Percentiles rank a stretch among this genome's conserved stretches.
These are phyloP conservation scores for Coemansia sp. DNA, from an alignment of 192 early-diverging fungal genomes.

Conservation along the genomic window DNA sequence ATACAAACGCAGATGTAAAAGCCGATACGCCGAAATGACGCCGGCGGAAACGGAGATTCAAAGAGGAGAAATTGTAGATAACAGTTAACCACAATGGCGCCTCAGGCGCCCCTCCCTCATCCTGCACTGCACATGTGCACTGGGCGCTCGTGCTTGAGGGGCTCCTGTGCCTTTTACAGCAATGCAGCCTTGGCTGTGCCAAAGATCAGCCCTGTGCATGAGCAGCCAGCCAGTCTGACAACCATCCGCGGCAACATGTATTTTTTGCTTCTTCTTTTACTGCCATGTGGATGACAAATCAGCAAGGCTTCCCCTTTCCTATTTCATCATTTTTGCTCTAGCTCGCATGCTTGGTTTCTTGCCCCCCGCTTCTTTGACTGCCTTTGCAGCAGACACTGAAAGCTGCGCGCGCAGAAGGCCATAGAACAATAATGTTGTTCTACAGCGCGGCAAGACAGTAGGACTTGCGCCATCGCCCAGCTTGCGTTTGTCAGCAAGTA, in stretches of 20 bases:
- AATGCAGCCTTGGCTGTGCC: no score
- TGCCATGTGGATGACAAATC: no score
- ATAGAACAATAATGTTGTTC: background rate
- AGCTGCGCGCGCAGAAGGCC: background rate
- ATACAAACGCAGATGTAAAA: background rate
- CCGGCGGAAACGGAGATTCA: constrained; percentile 3
- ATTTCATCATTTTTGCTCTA: background rate
- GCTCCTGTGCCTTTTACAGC: background rate
- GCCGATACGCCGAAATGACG: background rate
- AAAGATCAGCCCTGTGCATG: background rate
- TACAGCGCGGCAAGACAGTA: no score
- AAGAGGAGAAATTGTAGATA: background rate
- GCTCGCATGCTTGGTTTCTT: no score
- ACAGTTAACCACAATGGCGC: background rate
- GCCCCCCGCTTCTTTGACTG: no score
- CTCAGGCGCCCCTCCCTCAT: no score
- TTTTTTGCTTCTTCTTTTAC: no score
- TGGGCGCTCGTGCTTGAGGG: background rate
- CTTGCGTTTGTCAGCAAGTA: constrained; percentile 1
- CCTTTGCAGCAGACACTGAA: background rate
- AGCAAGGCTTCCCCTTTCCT: background rate
- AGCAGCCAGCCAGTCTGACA: background rate
- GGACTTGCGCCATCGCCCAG: background rate
- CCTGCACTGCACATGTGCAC: background rate
- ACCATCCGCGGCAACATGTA: background rate